Percentiles rank a stretch among this genome's conserved stretches.
phyloP scores from a whole-genome alignment of 805 yeast genomes.

The Lachancea quebecensis region DNA sequence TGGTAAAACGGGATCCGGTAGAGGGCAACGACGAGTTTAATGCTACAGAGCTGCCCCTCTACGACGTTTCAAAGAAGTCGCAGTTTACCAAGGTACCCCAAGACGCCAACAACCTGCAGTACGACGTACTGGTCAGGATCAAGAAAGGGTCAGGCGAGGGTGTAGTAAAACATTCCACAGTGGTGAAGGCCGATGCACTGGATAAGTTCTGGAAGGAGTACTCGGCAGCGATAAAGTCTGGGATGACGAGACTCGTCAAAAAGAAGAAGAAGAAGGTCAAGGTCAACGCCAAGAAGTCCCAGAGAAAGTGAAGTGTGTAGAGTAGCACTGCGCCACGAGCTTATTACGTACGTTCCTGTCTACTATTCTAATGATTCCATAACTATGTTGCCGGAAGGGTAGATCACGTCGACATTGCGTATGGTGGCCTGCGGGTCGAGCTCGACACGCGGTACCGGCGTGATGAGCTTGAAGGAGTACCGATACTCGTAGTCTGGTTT shows the following conservation, averaged over 20 bases:
- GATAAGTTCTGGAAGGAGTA: constrained; percentile 75
- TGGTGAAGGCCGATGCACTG: constrained; percentile 53
- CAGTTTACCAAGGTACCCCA: constrained; percentile 8
- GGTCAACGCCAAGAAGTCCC: constrained; percentile 26
- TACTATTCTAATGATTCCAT: constrained; percentile 33
- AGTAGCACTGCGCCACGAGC: not conserved
- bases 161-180: constrained; percentile 63
- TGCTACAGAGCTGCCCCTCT: constrained; percentile 35
- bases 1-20: constrained; percentile 24
- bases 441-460: constrained; percentile 52
- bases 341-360: not conserved
- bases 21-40: constrained; percentile 43
- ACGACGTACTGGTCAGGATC: constrained; percentile 63
- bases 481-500: constrained; percentile 36
- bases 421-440: constrained; percentile 33
- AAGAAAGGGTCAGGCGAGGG: constrained; percentile 22
- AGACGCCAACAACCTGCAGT: constrained; percentile 33
- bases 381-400: constrained; percentile 61
- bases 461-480: constrained; percentile 44
- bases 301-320: constrained; percentile 1
- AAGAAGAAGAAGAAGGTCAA: constrained; percentile 63
- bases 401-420: constrained; percentile 40
- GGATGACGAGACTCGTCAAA: constrained; percentile 70
- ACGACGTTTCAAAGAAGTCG: constrained; percentile 26
- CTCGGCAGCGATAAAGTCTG: constrained; percentile 58